These are phyloP conservation scores for Psophocarpus tetragonolobus DNA, from an alignment of 306 rosid species.

Conservation along the genomic window DNA sequence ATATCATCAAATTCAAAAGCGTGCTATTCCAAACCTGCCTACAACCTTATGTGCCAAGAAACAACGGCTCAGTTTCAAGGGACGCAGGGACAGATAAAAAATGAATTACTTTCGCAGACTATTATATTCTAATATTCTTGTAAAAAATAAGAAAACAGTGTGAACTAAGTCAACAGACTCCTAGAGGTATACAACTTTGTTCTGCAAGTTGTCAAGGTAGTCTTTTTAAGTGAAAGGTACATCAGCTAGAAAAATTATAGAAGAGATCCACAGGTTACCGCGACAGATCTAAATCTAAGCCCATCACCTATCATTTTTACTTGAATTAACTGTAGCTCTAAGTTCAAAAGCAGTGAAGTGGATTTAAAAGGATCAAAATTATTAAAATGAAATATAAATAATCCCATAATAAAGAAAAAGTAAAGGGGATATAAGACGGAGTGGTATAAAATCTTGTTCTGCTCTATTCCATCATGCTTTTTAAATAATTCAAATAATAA, in stretches of 20 bases:
- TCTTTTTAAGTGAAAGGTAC: not conserved
- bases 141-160: not conserved
- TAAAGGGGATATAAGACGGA: no score
- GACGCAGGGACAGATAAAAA: conserved; percentile 17
- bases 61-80: conserved; percentile 22
- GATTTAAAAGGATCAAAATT: no score
- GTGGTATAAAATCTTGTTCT: no score
- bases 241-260: no score
- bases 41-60: conserved; percentile 26
- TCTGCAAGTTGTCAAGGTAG: conserved; percentile 8
- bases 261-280: no score
- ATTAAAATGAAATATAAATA: no score
- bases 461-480: no score
- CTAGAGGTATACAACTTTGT: not conserved
- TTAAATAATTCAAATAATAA: not conserved
- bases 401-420: no score
- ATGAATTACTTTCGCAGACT: not conserved
- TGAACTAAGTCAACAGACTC: not conserved
- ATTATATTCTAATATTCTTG: not conserved
- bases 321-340: no score
- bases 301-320: no score
- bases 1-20: not conserved
- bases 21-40: not conserved
- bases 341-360: no score
- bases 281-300: no score